Evolutionary conservation across 78 protist species (phyloP).

Genomic region (Dictyostelium citrinum): DNA sequence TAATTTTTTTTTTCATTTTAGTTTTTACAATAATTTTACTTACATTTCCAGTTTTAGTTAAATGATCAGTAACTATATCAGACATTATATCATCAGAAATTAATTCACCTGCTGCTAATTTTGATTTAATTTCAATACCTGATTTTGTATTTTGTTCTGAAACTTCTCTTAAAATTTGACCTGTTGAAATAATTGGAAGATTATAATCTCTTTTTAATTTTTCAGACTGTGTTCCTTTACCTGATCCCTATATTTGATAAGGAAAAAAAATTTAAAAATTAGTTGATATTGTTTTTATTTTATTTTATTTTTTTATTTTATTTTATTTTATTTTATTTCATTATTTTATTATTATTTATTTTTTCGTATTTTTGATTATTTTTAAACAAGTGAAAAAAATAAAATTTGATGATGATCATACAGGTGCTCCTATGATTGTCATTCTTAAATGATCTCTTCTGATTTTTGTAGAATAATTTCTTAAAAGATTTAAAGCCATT

Average conservation of each 20-base stretch:
- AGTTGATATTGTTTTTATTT: not conserved
- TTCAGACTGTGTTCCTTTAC: conserved; percentile 79
- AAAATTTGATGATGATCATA: not conserved
- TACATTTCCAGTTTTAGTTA: not conserved
- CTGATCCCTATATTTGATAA: conserved; percentile 52
- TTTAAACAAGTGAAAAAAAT: too few species aligned
- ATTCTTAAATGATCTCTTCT: conserved; percentile 9
- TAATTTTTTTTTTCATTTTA: not conserved
- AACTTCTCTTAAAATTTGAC: conserved; percentile 65
- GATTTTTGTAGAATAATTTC: not conserved
- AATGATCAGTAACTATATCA: not conserved
- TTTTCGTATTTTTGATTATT: too few species aligned
- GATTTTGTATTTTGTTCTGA: conserved; percentile 16
- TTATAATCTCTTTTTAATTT: conserved; percentile 73
- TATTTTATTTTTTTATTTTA: too few species aligned
- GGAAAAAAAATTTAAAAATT: too few species aligned
- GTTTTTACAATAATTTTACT: not conserved
- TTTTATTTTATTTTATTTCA: not conserved
- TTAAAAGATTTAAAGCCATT: not conserved
- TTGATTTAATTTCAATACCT: conserved; percentile 37
- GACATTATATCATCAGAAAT: conserved; percentile 68
- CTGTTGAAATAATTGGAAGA: conserved; percentile 68
- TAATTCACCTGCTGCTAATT: conserved; percentile 53
- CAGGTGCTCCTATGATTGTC: conserved; percentile 73
- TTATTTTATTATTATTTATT: not conserved